phyloP scores from a whole-genome alignment of 345 rosid genomes.

The Geranium rotundifolium region DNA sequence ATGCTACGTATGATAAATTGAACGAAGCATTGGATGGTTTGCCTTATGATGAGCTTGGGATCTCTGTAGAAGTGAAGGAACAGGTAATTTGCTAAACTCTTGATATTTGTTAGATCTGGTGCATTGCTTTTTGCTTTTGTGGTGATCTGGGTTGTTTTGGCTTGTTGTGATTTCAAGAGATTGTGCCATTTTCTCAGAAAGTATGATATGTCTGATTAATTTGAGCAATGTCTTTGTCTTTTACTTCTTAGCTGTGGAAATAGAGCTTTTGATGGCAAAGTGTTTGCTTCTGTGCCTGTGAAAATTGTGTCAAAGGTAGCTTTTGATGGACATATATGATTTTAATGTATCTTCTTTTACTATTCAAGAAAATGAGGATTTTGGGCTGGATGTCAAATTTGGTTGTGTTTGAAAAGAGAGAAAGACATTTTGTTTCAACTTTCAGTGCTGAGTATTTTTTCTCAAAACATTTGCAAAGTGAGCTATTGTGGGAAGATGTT shows the following conservation, averaged over 20 bases:
- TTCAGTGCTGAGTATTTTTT: no score
- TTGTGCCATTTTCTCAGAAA: not conserved
- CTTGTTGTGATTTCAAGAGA: not conserved
- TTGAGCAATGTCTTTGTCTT: no score
- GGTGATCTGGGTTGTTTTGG: not conserved
- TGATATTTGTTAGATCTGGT: constrained; percentile 6
- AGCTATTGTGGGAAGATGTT: not conserved
- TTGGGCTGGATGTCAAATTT: no score
- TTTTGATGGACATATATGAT: no score
- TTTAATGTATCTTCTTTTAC: no score
- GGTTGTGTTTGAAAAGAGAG: no score
- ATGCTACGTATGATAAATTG: constrained; percentile 35
- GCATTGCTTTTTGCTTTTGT: not conserved
- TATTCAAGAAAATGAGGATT: no score
- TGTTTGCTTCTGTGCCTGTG: not conserved
- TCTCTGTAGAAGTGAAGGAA: constrained; percentile 50
- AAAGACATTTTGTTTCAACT: no score
- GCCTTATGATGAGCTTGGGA: constrained; percentile 34
- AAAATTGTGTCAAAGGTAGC: no score
- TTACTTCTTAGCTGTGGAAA: no score
- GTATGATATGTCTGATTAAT: not conserved
- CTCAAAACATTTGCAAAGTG: not conserved
- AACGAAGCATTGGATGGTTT: constrained; percentile 36
- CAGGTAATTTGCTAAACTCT: constrained; percentile 22
- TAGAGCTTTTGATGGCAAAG: not conserved